phyloP scores from a whole-genome alignment of 805 yeast species.

The Yarrowia alimentaria region DNA sequence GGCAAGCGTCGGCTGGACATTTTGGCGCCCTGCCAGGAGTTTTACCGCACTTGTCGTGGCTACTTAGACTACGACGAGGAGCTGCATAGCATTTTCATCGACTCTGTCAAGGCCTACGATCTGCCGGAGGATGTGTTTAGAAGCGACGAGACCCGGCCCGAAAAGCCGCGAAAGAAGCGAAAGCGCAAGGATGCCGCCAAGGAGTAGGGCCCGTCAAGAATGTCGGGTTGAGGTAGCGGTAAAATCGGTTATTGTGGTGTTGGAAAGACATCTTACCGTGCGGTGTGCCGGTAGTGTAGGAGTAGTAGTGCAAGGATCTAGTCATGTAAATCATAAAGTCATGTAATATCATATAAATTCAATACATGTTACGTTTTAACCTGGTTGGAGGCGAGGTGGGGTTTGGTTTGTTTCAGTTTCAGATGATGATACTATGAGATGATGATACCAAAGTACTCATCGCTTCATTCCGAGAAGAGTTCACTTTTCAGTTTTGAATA shows the following conservation, averaged over 20 bases:
- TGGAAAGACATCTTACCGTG: no score
- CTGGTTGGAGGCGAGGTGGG: no score
- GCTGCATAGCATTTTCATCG: constrained; percentile 58
- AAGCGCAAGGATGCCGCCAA: constrained; percentile 40
- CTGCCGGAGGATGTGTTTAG: constrained; percentile 80
- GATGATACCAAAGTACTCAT: constrained; percentile 7
- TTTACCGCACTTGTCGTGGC: constrained; percentile 72
- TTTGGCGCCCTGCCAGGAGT: constrained; percentile 87
- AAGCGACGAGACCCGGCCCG: constrained; percentile 76
- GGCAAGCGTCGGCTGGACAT: constrained; percentile 61
- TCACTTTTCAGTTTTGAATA: neutral
- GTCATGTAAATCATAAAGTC: no score
- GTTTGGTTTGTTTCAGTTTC: no score
- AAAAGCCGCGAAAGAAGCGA: constrained; percentile 54
- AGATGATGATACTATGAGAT: no score
- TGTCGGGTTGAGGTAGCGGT: neutral
- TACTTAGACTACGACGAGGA: constrained; percentile 68
- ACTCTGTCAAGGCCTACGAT: constrained; percentile 71
- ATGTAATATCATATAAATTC: no score
- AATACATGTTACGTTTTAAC: no score
- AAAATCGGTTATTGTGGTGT: no score
- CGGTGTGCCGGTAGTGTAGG: no score
- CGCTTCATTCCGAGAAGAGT: neutral
- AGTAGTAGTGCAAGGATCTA: no score
- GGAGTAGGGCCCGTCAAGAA: constrained; percentile 11